Evolutionary conservation across 2,329 filamentous ascomycete genomes (phyloP).

Genomic region (Endoconidiophora polonica): DNA sequence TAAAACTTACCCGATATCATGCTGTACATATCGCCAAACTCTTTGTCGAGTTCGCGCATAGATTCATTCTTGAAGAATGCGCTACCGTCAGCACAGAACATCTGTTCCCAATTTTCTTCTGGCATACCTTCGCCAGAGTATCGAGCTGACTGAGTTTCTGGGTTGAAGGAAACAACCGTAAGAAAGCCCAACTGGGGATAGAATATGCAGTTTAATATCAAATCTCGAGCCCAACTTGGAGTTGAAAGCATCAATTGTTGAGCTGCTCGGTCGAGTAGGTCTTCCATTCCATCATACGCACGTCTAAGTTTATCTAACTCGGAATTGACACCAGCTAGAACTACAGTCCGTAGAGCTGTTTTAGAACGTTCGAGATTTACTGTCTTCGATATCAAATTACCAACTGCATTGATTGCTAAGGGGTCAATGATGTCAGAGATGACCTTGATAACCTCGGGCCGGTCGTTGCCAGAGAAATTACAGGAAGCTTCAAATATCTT

Average conservation of each 20-base stretch:
- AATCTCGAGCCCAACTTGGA: conserved; percentile 37
- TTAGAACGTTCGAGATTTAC: conserved; percentile 30
- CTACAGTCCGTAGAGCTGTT: conserved; percentile 52
- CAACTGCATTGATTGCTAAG: background rate
- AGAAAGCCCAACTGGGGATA: conserved; percentile 87
- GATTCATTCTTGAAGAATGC: conserved; percentile 75
- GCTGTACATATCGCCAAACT: conserved; percentile 72
- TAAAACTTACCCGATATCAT: conserved; percentile 53
- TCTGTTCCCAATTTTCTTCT: conserved; percentile 54
- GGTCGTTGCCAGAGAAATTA: background rate
- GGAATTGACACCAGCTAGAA: conserved; percentile 53
- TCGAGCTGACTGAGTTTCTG: conserved; percentile 30
- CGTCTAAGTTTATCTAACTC: conserved; percentile 65
- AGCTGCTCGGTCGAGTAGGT: conserved; percentile 52
- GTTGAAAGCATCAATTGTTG: conserved; percentile 44
- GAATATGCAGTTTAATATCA: conserved; percentile 63
- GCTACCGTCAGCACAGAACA: conserved; percentile 54
- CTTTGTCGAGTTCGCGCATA: conserved; percentile 65
- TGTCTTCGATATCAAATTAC: conserved; percentile 5
- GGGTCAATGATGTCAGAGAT: background rate
- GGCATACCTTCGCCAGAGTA: conserved; percentile 43
- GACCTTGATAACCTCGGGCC: background rate
- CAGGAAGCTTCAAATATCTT: conserved; percentile 4
- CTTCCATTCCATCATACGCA: conserved; percentile 60
- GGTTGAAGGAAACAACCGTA: conserved; percentile 51